phyloP scores from a whole-genome alignment of 2,329 filamentous ascomycete species.

The Elsinoe perseae region DNA sequence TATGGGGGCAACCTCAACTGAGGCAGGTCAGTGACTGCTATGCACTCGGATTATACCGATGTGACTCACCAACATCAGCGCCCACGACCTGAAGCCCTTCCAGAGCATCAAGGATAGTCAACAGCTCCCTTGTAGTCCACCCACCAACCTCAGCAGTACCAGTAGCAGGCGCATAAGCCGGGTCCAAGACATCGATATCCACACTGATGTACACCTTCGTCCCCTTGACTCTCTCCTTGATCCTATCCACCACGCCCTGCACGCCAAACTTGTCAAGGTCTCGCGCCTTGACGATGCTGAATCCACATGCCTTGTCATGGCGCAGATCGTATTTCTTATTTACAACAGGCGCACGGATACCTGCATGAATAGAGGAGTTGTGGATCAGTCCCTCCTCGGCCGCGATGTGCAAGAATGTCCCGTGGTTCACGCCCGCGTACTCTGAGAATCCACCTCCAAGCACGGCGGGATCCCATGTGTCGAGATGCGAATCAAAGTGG shows the following conservation, averaged over 20 bases:
- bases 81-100: slow-evolving; percentile 51
- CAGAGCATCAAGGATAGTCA: slow-evolving; percentile 53
- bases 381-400: slow-evolving; percentile 54
- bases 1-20: slow-evolving; percentile 51
- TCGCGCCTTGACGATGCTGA: slow-evolving; percentile 49
- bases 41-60: neutral
- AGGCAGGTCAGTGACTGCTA: neutral
- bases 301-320: slow-evolving; percentile 54
- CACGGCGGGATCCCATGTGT: slow-evolving; percentile 50
- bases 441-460: slow-evolving; percentile 50
- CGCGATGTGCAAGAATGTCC: slow-evolving; percentile 55
- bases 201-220: slow-evolving; percentile 50
- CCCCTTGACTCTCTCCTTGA: slow-evolving; percentile 45
- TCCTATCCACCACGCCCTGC: slow-evolving; percentile 39
- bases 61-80: slow-evolving; percentile 44
- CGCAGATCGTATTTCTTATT: slow-evolving; percentile 44
- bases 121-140: slow-evolving; percentile 53
- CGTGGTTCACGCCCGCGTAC: slow-evolving; percentile 53
- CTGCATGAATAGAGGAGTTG: slow-evolving; percentile 55
- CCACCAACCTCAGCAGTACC: slow-evolving; percentile 56
- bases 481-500: slow-evolving; percentile 51
- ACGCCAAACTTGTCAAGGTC: slow-evolving; percentile 46
- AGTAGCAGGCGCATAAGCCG: slow-evolving; percentile 49
- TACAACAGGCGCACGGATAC: slow-evolving; percentile 49
- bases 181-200: slow-evolving; percentile 51